These are phyloP conservation scores for Thermothelomyces thermophilus DNA, from an alignment of 2,329 filamentous ascomycete genomes.

Conservation along the genomic window DNA sequence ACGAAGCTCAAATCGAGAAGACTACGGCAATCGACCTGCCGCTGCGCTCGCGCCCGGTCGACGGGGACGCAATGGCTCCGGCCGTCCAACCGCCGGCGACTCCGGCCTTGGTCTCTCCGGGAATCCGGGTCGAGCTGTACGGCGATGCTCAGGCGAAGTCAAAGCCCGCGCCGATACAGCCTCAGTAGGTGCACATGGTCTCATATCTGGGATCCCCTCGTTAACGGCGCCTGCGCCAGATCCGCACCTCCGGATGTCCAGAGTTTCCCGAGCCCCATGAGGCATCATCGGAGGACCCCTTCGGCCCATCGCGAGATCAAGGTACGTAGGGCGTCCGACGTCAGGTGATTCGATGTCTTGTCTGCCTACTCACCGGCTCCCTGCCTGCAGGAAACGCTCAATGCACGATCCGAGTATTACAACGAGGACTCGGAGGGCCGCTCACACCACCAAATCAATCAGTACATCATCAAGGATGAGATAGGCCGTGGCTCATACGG, in stretches of 20 bases:
- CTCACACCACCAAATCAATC: constrained; percentile 82
- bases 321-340: constrained; percentile 32
- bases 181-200: constrained; percentile 36
- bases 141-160: constrained; percentile 28
- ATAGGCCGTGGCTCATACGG: constrained; percentile 97
- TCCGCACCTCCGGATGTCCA: constrained; percentile 37
- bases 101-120: constrained; percentile 31
- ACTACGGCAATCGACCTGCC: constrained; percentile 13
- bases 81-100: constrained; percentile 12
- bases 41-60: constrained; percentile 11
- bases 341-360: too few relatives aligned
- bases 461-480: constrained; percentile 89
- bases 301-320: constrained; percentile 54
- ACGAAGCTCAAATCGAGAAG: constrained; percentile 1
- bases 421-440: constrained; percentile 77
- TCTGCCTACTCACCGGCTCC: neutral
- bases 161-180: constrained; percentile 31
- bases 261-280: constrained; percentile 46
- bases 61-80: constrained; percentile 11
- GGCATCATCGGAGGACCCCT: constrained; percentile 52
- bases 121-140: constrained; percentile 34
- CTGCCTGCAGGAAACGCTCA: constrained; percentile 68
- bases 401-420: constrained; percentile 80
- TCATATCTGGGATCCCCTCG: constrained; percentile 7
- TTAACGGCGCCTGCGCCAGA: constrained; percentile 28